These are phyloP conservation scores for Suillus hirtellus DNA, from an alignment of 768 basidiomycete genomes.

Conservation along the genomic window DNA sequence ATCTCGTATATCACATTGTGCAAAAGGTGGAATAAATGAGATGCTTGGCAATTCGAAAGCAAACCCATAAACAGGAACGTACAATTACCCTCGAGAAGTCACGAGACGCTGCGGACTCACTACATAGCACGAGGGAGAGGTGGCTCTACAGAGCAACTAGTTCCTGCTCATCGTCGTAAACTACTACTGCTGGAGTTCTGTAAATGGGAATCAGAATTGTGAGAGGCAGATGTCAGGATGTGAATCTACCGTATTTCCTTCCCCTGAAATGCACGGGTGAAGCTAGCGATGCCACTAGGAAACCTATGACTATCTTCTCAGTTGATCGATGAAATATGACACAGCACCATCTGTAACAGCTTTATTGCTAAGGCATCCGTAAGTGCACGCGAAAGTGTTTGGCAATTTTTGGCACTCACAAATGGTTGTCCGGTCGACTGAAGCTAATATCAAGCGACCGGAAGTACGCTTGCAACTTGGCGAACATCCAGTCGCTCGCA, in stretches of 20 bases:
- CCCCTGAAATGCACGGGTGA: constrained; percentile 28
- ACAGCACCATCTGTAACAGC: constrained; percentile 56
- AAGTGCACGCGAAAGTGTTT: constrained; percentile 7
- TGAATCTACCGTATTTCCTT: constrained; percentile 36
- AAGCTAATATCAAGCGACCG: constrained; percentile 40
- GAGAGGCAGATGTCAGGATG: neutral
- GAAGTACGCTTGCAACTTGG: constrained; percentile 40
- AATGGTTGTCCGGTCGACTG: constrained; percentile 52
- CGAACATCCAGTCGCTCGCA: constrained; percentile 51
- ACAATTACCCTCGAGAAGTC: neutral
- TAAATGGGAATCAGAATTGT: constrained; percentile 2
- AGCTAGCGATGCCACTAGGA: constrained; percentile 3
- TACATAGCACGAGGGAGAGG: neutral
- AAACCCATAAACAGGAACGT: neutral
- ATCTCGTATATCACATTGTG: neutral
- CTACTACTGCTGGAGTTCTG: constrained; percentile 31
- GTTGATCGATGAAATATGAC: constrained; percentile 42
- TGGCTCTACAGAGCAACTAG: neutral
- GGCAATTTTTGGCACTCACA: constrained; percentile 39
- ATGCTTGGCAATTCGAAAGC: neutral
- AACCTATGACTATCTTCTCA: constrained; percentile 44
- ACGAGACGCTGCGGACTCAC: neutral
- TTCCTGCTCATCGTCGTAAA: constrained; percentile 29
- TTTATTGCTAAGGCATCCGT: constrained; percentile 37
- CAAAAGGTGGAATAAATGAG: constrained; percentile 1